Percentiles rank a stretch among this genome's conserved stretches.
These are phyloP conservation scores for Penicillium lividum DNA, from an alignment of 495 filamentous ascomycete genomes.

Conservation along the genomic window DNA sequence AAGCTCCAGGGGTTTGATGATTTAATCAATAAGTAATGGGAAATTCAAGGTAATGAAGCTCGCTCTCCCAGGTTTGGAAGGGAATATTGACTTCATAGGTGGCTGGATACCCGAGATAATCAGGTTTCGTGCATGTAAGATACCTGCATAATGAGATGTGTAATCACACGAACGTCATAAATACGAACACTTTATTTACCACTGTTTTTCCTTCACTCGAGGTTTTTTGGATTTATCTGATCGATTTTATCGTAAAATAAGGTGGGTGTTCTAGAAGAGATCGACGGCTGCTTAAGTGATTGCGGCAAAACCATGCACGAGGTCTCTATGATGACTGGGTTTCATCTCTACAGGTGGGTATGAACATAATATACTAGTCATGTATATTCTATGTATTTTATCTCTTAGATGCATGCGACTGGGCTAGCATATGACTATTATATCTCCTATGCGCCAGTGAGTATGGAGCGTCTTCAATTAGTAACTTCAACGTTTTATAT, in stretches of 20 bases:
- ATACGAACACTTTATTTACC: background rate
- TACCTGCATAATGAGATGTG: background rate
- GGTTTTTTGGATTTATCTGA: background rate
- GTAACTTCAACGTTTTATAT: too few relatives aligned
- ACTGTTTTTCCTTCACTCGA: background rate
- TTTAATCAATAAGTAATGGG: background rate
- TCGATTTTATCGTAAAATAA: background rate
- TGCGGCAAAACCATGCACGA: too few relatives aligned
- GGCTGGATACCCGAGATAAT: background rate
- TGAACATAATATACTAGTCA: too few relatives aligned
- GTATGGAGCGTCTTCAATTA: too few relatives aligned
- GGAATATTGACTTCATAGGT: constrained; percentile 1
- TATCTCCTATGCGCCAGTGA: too few relatives aligned
- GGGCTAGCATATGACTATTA: too few relatives aligned
- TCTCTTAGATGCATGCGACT: too few relatives aligned
- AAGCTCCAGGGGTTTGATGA: background rate
- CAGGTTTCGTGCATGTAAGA: background rate
- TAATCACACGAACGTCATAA: background rate
- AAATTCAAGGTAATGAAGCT: background rate
- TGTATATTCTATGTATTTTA: too few relatives aligned
- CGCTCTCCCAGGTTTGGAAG: background rate
- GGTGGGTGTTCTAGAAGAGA: background rate
- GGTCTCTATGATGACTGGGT: too few relatives aligned
- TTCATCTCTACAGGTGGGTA: too few relatives aligned
- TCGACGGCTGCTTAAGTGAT: background rate